Evolutionary conservation across 2,329 filamentous ascomycete species (phyloP), one percentile per base, ranked within the genome.

Genomic region (Xylaria multiplex): DNA sequence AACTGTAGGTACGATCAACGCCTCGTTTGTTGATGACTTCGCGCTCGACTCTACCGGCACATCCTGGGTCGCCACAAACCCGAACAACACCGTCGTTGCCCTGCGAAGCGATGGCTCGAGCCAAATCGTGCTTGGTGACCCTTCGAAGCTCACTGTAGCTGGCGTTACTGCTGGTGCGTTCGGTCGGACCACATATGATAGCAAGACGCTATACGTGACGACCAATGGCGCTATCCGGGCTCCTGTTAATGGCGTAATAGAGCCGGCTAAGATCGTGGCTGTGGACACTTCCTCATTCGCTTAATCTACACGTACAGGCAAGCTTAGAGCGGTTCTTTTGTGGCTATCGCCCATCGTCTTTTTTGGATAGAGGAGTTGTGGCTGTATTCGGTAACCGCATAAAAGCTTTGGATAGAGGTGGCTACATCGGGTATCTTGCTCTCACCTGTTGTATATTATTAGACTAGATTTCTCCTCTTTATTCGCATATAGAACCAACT

Each of bases 231-330:
- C 45, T 2, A 16, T 69, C 0, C 50, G 50, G 14, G 65, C 43
- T 5, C 71, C 72, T 13, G 63, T 72, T 32, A 70, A 72, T 61
- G 71, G 73, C 2, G 71, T 68, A 8, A 66, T 52, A 0, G 74
- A 75, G 64, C 70, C 71, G 6, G 75, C 70, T 1, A 75, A 75
- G 66, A 62, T 77, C 11, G 71, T 76, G 5, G 73, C 75, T 30
- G 49, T 77, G 22, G 70, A 75, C 24, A 68, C 70, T 16, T 58
- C 59, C 45, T 60, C 53, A 2, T 71, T 46, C 24, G 13, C 16
- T 4, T 57, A 40, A 14, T 14, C 9, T 5, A 5, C 9, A 14
- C 11, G 4, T 40, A 5, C 3, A 14, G 13, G 37, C 4, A 14
- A 40, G 4, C 4, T 14, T 11, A 40, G 1, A 14, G 11, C 11